Evolutionary conservation across 352 stramenopile genomes (phyloP), one percentile per base, ranked within the genome.

Genomic region (Globisporangium irregulare): DNA sequence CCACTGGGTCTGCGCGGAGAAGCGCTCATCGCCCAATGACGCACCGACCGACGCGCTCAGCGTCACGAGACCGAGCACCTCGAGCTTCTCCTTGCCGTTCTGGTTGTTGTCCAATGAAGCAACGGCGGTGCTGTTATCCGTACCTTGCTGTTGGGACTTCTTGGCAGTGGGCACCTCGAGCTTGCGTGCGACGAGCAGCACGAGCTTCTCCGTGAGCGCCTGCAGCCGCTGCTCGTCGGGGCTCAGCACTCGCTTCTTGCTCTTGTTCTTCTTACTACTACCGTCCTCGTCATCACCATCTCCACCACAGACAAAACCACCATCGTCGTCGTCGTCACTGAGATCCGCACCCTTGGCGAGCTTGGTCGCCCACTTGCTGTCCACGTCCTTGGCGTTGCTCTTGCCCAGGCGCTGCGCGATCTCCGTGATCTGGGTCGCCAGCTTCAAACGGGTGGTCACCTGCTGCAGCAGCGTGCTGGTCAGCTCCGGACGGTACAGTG

Each of bases 1-100:
- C 87, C 87, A 97, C 60, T 77, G 80, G 20, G 90, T 97, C 66
- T 93, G 82, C 25, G 90, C 90, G 18, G 85, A 83, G 9, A 88
- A 77, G 5, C 90, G 84, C 51, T 89, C 75, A 14, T 86, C 80
- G 41, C 55, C 29, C 50, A 91, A 70, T 0, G 76, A 77, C 2
- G 80, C 77, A 3, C 83, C 84, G 2, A 91, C 77, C 20, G 78
- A 72, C 55, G 87, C 87, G 51, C 73, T 90, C 46, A 91, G 57
- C 1, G 78, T 88, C 20, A 83, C 73, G 18, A 95, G 69, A 18
- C 85, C 85, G 20, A 93, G 74, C 25, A 84, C 62, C 22, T 81
- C 61, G 10, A 95, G 76, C 68, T 95, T 95, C 62, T 91, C 81
- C 5, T 73, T 72, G 4, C 75, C 76, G 51, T 90, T 69, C 20